Base-by-base conservation (phyloP, 2,329 filamentous ascomycete species). In the Fusarium sp. region DNA sequence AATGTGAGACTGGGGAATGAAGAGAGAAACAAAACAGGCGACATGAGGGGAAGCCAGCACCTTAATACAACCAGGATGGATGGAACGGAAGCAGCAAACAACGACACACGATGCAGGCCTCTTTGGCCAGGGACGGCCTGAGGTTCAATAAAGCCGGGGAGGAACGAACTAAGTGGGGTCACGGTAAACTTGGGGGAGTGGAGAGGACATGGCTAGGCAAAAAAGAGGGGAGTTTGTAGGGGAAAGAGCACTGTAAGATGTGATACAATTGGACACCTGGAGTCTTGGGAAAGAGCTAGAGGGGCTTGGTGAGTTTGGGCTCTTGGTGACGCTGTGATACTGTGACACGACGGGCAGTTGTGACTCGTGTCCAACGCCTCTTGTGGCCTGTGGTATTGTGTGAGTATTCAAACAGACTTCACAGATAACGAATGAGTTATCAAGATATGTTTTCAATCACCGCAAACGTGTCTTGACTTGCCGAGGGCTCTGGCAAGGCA, bases 261-360 rank as follows among this genome's bases (percentile, higher is more conserved):
- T 48, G 62, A 57, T 30, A 25, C 44, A 44, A 32, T 47, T 57
- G 61, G 61, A 44, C 27, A 32, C 24, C 24, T 24, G 24, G 45
- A 41, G 37, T 42, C 56, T 42, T 44, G 44, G 24, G 32, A 51
- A 44, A 48, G 67, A 58, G 48, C 56, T 63, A 52, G 57, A 67
- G 57, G 51, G 61, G 51, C 53, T 56, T 55, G 20, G 42, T 40
- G 32, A 63, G 46, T 34, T 42, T 46, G 30, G 46, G 34, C 34
- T 53, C 25, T 57, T 64, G 65, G 69, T 71, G 69, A 71, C 69
- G 61, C 69, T 20, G 69, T 69, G 69, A 72, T 61, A 67, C 61
- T 44, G 65, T 54, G 41, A 40, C 55, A 61, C 63, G 44, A 25
- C 54, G 37, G 27, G 30, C 55, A 44, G 57, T 57, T 60, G 62